Percentiles rank a stretch among this genome's conserved stretches.
These are phyloP conservation scores for Picochlorum sp. DNA, from an alignment of 139 green algal species.

Conservation along the genomic window DNA sequence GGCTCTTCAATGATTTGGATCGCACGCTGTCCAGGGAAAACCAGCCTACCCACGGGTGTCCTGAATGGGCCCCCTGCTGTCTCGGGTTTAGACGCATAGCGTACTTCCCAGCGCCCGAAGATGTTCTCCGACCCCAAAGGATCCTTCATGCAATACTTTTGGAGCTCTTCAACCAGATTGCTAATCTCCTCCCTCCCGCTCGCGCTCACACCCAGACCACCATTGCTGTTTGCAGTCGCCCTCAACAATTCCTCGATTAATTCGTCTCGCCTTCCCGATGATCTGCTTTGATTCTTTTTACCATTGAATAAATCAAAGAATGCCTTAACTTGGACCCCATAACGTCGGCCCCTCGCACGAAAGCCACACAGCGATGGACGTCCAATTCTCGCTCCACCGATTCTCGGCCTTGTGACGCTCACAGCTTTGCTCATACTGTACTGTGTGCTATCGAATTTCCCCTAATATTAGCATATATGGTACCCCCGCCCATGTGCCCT, in stretches of 20 bases:
- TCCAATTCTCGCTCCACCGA: too few relatives aligned
- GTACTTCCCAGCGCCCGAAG: conserved; percentile 24
- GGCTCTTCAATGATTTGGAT: conserved; percentile 11
- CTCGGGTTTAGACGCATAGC: conserved; percentile 24
- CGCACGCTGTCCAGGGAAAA: conserved; percentile 22
- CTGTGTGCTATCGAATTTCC: too few relatives aligned
- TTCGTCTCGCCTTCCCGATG: background rate
- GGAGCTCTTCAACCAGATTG: conserved; percentile 23
- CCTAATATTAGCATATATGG: too few relatives aligned
- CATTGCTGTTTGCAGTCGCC: conserved; percentile 10
- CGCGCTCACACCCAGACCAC: conserved; percentile 10
- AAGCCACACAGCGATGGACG: too few relatives aligned
- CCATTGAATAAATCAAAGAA: background rate
- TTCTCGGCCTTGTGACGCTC: too few relatives aligned
- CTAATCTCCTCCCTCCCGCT: conserved; percentile 14
- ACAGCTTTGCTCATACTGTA: too few relatives aligned
- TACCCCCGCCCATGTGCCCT: too few relatives aligned
- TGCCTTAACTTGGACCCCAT: background rate
- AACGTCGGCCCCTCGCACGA: too few relatives aligned
- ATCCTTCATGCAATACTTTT: conserved; percentile 15
- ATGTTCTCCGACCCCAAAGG: conserved; percentile 19
- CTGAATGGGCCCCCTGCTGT: conserved; percentile 19
- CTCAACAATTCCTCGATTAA: conserved; percentile 10
- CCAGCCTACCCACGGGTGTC: conserved; percentile 12
- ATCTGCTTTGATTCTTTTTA: background rate